phyloP scores from a whole-genome alignment of 2,329 filamentous ascomycete species.

The Colletotrichum acutatum region DNA sequence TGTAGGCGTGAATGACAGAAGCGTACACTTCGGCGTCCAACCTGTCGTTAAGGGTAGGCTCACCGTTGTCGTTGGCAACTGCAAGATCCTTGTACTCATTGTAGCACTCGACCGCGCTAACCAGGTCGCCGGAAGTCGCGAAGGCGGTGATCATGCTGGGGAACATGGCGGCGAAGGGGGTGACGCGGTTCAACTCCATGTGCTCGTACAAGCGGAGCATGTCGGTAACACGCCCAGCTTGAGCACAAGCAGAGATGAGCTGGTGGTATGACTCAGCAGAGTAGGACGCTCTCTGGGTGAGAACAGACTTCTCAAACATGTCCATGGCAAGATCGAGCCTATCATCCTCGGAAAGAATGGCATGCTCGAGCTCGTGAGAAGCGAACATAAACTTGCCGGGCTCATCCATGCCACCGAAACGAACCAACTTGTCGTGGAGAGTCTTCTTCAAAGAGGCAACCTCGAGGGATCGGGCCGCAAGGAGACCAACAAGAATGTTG shows the following conservation, averaged over 20 bases:
- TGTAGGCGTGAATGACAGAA: conserved; percentile 89
- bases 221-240: conserved; percentile 81
- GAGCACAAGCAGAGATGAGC: conserved; percentile 88
- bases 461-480: conserved; percentile 84
- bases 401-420: conserved; percentile 88
- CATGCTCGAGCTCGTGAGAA: conserved; percentile 87
- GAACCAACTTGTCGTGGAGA: conserved; percentile 83
- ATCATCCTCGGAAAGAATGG: conserved; percentile 87
- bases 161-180: conserved; percentile 84
- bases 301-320: conserved; percentile 82
- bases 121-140: conserved; percentile 81
- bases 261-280: conserved; percentile 86
- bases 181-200: conserved; percentile 82
- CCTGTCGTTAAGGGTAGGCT: conserved; percentile 74
- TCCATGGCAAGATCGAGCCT: conserved; percentile 86
- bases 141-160: conserved; percentile 96
- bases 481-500: conserved; percentile 83
- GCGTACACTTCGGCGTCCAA: conserved; percentile 89
- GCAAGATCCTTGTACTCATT: conserved; percentile 92
- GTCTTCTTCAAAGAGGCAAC: conserved; percentile 77
- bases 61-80: conserved; percentile 83
- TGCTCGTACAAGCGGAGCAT: conserved; percentile 94
- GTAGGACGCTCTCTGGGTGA: conserved; percentile 72
- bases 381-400: conserved; percentile 87
- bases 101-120: conserved; percentile 93